A percentile compares a stretch with the other conserved stretches of the same genome.
phyloP scores from a whole-genome alignment of 805 yeast species.

The Debaryomyces tyrocola region DNA sequence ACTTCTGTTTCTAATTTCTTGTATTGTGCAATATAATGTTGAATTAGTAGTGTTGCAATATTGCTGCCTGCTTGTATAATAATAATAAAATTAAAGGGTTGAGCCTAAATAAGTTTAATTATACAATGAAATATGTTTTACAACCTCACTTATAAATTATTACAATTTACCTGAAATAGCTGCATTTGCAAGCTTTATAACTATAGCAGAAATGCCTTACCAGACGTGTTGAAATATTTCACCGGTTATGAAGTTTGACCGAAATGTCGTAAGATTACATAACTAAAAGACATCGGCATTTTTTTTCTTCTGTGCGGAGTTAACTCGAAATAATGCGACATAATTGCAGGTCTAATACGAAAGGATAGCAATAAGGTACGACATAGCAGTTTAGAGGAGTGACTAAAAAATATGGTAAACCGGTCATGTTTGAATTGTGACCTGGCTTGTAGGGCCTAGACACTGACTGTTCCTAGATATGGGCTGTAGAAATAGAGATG shows the following conservation, averaged over 20 bases:
- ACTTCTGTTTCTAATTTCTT: neutral
- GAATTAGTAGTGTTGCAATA: neutral
- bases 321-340: no score
- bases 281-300: no score
- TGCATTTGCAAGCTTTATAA: neutral
- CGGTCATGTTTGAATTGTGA: no score
- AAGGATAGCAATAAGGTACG: no score
- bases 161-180: neutral
- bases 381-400: no score
- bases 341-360: no score
- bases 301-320: no score
- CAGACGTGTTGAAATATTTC: neutral
- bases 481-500: no score
- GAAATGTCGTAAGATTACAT: no score
- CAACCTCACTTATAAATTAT: neutral
- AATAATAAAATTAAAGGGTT: neutral
- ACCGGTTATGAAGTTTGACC: neutral
- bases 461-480: no score
- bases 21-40: neutral
- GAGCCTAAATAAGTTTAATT: neutral
- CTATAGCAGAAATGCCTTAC: neutral
- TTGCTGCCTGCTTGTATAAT: neutral
- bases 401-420: no score
- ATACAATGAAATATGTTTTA: neutral
- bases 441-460: no score